phyloP scores from a whole-genome alignment of 768 basidiomycete species.

The Leccinum uliginosum region DNA sequence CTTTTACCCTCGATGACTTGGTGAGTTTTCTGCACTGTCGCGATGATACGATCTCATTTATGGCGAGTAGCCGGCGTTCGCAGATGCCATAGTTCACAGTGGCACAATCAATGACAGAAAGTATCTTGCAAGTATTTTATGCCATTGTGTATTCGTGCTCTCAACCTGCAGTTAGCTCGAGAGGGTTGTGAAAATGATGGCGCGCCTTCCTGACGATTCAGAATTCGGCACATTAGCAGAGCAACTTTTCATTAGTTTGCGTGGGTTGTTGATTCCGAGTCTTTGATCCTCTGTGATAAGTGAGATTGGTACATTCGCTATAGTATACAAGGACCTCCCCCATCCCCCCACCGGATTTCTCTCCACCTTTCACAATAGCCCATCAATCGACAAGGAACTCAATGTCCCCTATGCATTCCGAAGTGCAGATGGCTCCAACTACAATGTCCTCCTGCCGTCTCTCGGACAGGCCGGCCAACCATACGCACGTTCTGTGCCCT shows the following conservation, averaged over 20 bases:
- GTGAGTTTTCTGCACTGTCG: conserved; percentile 15
- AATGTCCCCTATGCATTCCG: conserved; percentile 49
- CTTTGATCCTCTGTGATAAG: not conserved
- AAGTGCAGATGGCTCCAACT: conserved; percentile 56
- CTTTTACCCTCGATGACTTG: conserved; percentile 23
- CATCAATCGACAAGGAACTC: not conserved
- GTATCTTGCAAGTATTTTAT: conserved; percentile 43
- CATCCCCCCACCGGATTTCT: conserved; percentile 65
- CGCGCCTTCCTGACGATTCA: conserved; percentile 39
- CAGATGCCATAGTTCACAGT: conserved; percentile 44
- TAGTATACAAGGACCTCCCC: conserved; percentile 77
- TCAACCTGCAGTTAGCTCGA: conserved; percentile 48
- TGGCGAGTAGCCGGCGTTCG: conserved; percentile 39
- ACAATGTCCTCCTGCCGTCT: conserved; percentile 50
- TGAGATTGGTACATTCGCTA: not conserved
- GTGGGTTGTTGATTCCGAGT: conserved; percentile 38
- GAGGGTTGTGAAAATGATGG: conserved; percentile 56
- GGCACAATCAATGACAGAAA: conserved; percentile 54
- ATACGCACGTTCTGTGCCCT: conserved; percentile 65
- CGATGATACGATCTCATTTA: not conserved
- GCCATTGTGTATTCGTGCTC: conserved; percentile 1
- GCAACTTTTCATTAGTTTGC: conserved; percentile 45
- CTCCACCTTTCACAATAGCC: conserved; percentile 11
- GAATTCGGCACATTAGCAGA: conserved; percentile 38
- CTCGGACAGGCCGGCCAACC: conserved; percentile 59